A percentile compares a stretch with the other conserved stretches of the same genome.
These are phyloP conservation scores for Knoxia roxburghii DNA, from an alignment of 257 asterid genomes.

Conservation along the genomic window DNA sequence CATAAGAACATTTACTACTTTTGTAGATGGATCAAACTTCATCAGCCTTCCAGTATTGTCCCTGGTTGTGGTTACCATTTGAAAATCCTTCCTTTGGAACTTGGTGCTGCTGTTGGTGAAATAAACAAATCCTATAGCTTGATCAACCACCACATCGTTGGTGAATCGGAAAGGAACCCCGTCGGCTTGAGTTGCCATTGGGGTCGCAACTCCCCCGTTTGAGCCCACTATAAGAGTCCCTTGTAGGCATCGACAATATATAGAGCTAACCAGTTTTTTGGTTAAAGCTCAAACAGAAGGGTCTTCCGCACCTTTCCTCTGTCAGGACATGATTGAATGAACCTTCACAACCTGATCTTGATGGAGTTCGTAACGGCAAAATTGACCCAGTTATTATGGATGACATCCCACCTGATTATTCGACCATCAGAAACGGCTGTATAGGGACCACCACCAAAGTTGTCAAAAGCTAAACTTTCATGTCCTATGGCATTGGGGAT, in stretches of 20 bases:
- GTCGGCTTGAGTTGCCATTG: constrained; percentile 29
- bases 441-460: constrained; percentile 52
- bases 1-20: constrained; percentile 27
- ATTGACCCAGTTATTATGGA: constrained; percentile 54
- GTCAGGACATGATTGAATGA: constrained; percentile 21
- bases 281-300: constrained; percentile 56
- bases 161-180: constrained; percentile 19
- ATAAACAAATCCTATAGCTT: constrained; percentile 34
- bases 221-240: constrained; percentile 68
- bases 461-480: constrained; percentile 54
- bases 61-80: constrained; percentile 33
- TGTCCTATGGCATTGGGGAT: constrained; percentile 42
- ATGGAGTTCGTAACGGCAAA: constrained; percentile 57
- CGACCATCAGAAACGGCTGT: constrained; percentile 70
- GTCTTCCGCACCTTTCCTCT: constrained; percentile 67
- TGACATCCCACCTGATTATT: constrained; percentile 48
- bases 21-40: constrained; percentile 40
- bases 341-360: constrained; percentile 49
- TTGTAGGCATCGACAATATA: constrained; percentile 61
- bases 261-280: constrained; percentile 41
- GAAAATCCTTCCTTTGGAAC: constrained; percentile 44
- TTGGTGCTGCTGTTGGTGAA: constrained; percentile 59
- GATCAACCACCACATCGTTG: constrained; percentile 16
- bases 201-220: constrained; percentile 49
- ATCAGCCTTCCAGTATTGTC: constrained; percentile 58